Evolutionary conservation across 1,139 yeast genomes (phyloP).

Genomic region (Geotrichum fermentans): DNA sequence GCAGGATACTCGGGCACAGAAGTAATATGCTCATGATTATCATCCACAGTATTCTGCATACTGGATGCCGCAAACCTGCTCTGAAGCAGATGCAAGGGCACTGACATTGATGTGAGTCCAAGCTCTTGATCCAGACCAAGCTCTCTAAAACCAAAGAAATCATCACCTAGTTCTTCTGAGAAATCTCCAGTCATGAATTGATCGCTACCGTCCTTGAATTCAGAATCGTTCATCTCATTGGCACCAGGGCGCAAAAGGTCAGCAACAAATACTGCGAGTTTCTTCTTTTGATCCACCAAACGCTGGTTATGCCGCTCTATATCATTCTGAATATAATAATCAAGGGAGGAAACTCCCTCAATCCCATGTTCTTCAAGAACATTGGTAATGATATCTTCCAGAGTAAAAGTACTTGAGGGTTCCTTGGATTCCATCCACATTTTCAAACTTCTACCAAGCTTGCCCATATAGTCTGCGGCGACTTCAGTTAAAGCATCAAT

Average conservation of each 20-base stretch:
- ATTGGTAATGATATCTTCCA: slow-evolving; percentile 52
- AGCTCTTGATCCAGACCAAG: slow-evolving; percentile 90
- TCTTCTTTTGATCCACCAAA: slow-evolving; percentile 60
- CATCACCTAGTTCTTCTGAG: slow-evolving; percentile 81
- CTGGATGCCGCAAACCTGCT: slow-evolving; percentile 53
- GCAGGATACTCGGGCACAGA: slow-evolving; percentile 39
- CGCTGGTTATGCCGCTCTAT: slow-evolving; percentile 65
- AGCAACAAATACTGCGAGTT: slow-evolving; percentile 68
- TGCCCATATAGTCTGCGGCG: slow-evolving; percentile 74
- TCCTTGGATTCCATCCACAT: slow-evolving; percentile 45
- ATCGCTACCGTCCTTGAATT: slow-evolving; percentile 85
- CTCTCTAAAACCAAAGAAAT: slow-evolving; percentile 94
- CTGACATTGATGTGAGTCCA: slow-evolving; percentile 77
- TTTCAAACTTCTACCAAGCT: slow-evolving; percentile 66
- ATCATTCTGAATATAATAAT: slow-evolving; percentile 69
- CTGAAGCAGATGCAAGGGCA: slow-evolving; percentile 84
- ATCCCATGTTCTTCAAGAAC: slow-evolving; percentile 82
- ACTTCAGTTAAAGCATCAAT: slow-evolving; percentile 75
- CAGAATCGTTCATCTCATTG: slow-evolving; percentile 66
- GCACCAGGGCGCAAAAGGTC: slow-evolving; percentile 77
- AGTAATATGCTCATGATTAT: slow-evolving; percentile 23
- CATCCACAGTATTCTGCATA: slow-evolving; percentile 23
- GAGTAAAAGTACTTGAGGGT: slow-evolving; percentile 33
- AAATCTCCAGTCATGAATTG: slow-evolving; percentile 94
- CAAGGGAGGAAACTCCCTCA: slow-evolving; percentile 69